Conservation (phyloP, 2,329 filamentous ascomycete genomes). For the Xylariales sp. region DNA sequence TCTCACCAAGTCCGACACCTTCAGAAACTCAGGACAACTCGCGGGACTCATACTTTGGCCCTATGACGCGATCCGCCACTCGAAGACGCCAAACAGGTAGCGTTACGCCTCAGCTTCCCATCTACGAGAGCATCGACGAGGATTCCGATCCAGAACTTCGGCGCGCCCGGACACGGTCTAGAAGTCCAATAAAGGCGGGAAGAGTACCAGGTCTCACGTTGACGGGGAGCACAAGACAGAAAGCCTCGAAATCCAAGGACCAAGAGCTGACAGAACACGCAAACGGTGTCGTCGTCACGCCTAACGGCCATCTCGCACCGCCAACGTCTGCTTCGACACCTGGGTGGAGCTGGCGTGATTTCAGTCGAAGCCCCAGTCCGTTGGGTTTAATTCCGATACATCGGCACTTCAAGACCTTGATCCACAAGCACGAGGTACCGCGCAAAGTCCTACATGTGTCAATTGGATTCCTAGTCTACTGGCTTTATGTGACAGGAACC, state of each 20-base stretch:
- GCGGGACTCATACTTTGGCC: slow-evolving; percentile 64
- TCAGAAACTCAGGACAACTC: slow-evolving; percentile 51
- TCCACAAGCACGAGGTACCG: slow-evolving; percentile 95
- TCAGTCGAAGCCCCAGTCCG: slow-evolving; percentile 88
- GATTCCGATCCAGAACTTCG: slow-evolving; percentile 48
- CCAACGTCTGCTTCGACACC: slow-evolving; percentile 52
- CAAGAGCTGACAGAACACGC: slow-evolving; percentile 18
- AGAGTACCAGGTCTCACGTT: slow-evolving; percentile 50
- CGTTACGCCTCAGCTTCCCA: slow-evolving; percentile 48
- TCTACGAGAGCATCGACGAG: slow-evolving; percentile 54
- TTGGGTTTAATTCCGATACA: slow-evolving; percentile 94
- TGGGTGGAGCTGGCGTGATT: slow-evolving; percentile 76
- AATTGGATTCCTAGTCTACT: slow-evolving; percentile 89
- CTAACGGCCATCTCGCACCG: slow-evolving; percentile 69
- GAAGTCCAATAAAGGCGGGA: slow-evolving; percentile 57
- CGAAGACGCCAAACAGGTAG: slow-evolving; percentile 45
- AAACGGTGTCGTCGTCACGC: slow-evolving; percentile 19
- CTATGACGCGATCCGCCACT: slow-evolving; percentile 71
- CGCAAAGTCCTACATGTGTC: slow-evolving; percentile 91
- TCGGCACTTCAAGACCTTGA: slow-evolving; percentile 81
- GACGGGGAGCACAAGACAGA: slow-evolving; percentile 31
- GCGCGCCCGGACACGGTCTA: slow-evolving; percentile 65
- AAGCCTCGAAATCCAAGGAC: slow-evolving; percentile 15
- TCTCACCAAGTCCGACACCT: slow-evolving; percentile 79
- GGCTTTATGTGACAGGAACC: slow-evolving; percentile 74